Percentiles rank a stretch among this genome's conserved stretches.
Conservation (phyloP, 352 stramenopile species). For the Globisporangium echinulatum region DNA sequence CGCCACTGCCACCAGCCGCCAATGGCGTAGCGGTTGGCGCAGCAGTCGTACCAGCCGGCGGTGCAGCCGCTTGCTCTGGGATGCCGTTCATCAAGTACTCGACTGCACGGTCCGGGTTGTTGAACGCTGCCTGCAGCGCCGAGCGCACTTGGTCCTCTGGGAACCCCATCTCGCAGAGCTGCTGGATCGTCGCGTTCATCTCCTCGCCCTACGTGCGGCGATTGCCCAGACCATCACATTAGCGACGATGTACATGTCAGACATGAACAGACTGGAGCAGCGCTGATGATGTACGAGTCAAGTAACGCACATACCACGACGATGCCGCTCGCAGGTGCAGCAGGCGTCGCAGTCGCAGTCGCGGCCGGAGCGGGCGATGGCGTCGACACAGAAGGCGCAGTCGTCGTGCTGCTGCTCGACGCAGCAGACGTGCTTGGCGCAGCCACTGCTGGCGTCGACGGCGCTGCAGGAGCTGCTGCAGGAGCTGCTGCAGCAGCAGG, state of each 20-base stretch:
- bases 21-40: slow-evolving; percentile 17
- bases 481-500: slow-evolving; percentile 19
- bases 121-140: slow-evolving; percentile 76
- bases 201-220: slow-evolving; percentile 26
- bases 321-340: slow-evolving; percentile 17
- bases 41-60: slow-evolving; percentile 1
- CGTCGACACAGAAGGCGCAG: slow-evolving; percentile 55
- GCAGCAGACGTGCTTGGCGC: slow-evolving; percentile 61
- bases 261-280: too few relatives aligned
- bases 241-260: too few relatives aligned
- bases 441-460: slow-evolving; percentile 16
- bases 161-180: slow-evolving; percentile 86
- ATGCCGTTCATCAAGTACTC: slow-evolving; percentile 89
- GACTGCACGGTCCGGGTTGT: slow-evolving; percentile 81
- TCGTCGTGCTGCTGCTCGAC: slow-evolving; percentile 58
- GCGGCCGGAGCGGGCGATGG: slow-evolving; percentile 18
- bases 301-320: slow-evolving; percentile 15
- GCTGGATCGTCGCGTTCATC: slow-evolving; percentile 51
- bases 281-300: neutral
- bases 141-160: slow-evolving; percentile 78
- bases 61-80: slow-evolving; percentile 37
- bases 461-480: slow-evolving; percentile 19
- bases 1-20: slow-evolving; percentile 11
- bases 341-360: slow-evolving; percentile 26
- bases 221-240: too few relatives aligned